Conservation (phyloP, 495 filamentous ascomycete species). For the Xylaria acuta region DNA sequence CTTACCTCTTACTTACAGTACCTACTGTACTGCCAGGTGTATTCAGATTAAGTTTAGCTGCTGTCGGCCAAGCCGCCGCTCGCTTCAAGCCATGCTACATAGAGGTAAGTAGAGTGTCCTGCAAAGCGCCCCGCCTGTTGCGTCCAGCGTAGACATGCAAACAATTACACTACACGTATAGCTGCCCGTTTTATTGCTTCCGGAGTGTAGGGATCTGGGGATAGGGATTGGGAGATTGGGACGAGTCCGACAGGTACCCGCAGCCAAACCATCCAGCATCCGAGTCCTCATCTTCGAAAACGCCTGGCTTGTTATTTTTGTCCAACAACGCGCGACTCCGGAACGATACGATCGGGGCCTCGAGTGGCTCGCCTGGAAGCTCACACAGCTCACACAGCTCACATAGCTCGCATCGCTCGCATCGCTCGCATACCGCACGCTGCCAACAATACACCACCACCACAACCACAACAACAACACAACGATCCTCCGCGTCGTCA, state of each 20-base stretch:
- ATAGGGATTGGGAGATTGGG: constrained; percentile 3
- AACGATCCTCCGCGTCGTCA: background rate
- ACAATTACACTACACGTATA: constrained; percentile 13
- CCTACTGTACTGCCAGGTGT: too few relatives aligned
- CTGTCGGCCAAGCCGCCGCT: background rate
- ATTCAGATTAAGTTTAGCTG: too few relatives aligned
- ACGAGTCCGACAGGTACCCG: constrained; percentile 6
- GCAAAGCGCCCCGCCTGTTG: constrained; percentile 6
- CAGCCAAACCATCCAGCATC: constrained; percentile 6
- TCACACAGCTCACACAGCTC: background rate
- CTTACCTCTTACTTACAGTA: too few relatives aligned
- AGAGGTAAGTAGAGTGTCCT: too few relatives aligned
- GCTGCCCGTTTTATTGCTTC: constrained; percentile 15
- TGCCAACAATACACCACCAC: constrained; percentile 12
- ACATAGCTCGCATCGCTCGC: background rate
- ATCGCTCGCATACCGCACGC: background rate
- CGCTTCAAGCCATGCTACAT: background rate
- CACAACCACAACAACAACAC: constrained; percentile 1
- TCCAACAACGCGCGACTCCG: background rate
- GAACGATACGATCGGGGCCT: background rate
- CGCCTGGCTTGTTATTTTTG: constrained; percentile 1
- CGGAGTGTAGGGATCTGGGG: constrained; percentile 5
- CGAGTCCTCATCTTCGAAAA: constrained; percentile 1
- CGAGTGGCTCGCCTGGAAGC: constrained; percentile 1
- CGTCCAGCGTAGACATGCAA: background rate